Percentiles rank a stretch among this genome's conserved stretches.
Evolutionary conservation across 352 stramenopile species (phyloP).

Genomic region (Hyaloperonospora arabidopsidis): DNA sequence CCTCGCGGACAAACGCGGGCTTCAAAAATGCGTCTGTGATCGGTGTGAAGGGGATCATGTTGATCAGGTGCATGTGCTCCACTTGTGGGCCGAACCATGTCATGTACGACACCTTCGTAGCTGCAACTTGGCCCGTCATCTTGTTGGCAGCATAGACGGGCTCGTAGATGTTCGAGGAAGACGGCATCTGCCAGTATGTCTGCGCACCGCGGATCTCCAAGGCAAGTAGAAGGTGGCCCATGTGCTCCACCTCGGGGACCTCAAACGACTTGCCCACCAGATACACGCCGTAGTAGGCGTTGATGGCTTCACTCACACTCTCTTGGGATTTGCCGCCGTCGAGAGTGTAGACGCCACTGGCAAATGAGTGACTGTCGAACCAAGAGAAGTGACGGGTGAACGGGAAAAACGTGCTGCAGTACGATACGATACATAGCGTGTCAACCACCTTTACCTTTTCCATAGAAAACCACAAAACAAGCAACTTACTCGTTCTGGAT

Average conservation of each 20-base stretch:
- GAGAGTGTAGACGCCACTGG: conserved; percentile 91
- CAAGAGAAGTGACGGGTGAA: conserved; percentile 93
- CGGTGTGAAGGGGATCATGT: conserved; percentile 88
- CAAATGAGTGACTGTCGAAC: conserved; percentile 96
- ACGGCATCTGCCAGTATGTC: conserved; percentile 94
- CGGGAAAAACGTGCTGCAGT: conserved; percentile 72
- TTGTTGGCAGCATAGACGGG: conserved; percentile 68
- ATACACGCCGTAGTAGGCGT: conserved; percentile 97
- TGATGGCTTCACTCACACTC: conserved; percentile 93
- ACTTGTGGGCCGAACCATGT: conserved; percentile 82
- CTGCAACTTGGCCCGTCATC: conserved; percentile 75
- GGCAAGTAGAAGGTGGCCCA: conserved; percentile 86
- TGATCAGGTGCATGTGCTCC: conserved; percentile 87
- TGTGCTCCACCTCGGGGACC: conserved; percentile 74
- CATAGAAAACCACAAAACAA: neutral
- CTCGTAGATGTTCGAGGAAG: conserved; percentile 54
- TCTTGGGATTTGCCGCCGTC: conserved; percentile 94
- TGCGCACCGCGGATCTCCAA: conserved; percentile 90
- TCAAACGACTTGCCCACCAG: conserved; percentile 79
- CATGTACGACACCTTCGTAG: conserved; percentile 78
- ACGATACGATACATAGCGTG: conserved; percentile 5
- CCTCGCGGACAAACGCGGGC: conserved; percentile 59
- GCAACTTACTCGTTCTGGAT: conserved; percentile 53
- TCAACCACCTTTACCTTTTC: conserved; percentile 3
- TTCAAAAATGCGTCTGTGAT: conserved; percentile 71